Percentiles rank a stretch among this genome's conserved stretches.
Evolutionary conservation across 2,329 filamentous ascomycete genomes (phyloP).

Genomic region (Pseudocercospora fijiensis): DNA sequence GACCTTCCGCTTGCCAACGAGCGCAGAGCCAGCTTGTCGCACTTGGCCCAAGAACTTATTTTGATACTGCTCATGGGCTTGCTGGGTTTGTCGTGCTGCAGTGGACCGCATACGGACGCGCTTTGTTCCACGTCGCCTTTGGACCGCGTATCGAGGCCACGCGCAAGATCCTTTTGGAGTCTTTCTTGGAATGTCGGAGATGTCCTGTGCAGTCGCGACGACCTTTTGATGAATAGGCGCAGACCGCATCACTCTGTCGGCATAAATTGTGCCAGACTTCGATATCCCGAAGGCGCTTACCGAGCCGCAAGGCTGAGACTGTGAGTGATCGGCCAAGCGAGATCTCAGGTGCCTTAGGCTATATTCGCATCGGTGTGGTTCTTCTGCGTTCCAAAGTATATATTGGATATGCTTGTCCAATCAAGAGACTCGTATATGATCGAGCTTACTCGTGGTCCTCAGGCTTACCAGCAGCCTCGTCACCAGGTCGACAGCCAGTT

Average conservation of each 20-base stretch:
- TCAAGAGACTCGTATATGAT: neutral
- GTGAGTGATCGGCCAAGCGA: neutral
- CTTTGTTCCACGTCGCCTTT: neutral
- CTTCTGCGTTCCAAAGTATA: neutral
- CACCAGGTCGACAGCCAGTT: neutral
- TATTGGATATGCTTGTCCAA: neutral
- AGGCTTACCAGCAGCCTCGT: neutral
- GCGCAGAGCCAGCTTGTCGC: neutral
- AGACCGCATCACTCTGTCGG: neutral
- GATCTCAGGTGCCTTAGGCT: neutral
- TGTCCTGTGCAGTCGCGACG: neutral
- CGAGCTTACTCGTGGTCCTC: neutral
- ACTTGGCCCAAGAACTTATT: neutral
- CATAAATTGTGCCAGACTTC: neutral
- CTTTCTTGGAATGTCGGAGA: neutral
- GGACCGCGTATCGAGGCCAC: neutral
- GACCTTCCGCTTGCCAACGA: neutral
- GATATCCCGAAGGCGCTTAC: slow-evolving; percentile 4
- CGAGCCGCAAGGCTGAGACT: neutral
- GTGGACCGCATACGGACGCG: neutral
- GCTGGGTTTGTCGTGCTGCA: neutral
- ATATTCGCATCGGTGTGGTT: neutral
- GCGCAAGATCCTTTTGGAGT: neutral
- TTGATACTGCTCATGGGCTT: neutral
- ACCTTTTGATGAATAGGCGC: neutral